Conservation (phyloP, 2,329 filamentous ascomycete species). For the Thelonectria olida region DNA sequence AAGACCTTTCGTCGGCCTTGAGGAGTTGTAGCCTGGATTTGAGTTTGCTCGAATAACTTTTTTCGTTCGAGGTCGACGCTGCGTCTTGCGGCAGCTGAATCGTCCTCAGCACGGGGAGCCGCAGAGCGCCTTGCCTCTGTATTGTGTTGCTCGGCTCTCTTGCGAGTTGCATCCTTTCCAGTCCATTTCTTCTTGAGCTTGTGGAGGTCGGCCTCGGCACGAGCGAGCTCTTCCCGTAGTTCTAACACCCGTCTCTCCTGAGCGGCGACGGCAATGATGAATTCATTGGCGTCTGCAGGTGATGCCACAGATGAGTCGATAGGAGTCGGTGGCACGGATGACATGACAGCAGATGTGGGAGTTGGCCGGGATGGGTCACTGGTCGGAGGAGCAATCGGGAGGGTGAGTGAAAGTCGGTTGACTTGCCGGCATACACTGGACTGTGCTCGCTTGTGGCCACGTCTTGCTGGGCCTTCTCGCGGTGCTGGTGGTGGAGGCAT, state of each 20-base stretch:
- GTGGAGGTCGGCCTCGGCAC: constrained; percentile 80
- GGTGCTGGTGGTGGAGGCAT: constrained; percentile 51
- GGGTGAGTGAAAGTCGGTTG: constrained; percentile 68
- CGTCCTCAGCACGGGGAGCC: constrained; percentile 40
- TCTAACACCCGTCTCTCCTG: constrained; percentile 93
- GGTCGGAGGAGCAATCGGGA: constrained; percentile 67
- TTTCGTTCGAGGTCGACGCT: constrained; percentile 76
- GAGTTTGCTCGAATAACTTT: constrained; percentile 67
- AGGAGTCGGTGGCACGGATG: constrained; percentile 62
- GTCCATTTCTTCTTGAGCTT: constrained; percentile 87
- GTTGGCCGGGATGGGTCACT: constrained; percentile 62
- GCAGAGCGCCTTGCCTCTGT: constrained; percentile 62
- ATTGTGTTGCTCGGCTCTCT: constrained; percentile 71
- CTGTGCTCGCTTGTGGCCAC: constrained; percentile 59
- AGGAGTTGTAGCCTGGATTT: constrained; percentile 55
- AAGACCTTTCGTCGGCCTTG: constrained; percentile 70
- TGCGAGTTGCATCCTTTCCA: constrained; percentile 78
- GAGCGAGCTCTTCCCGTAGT: constrained; percentile 86
- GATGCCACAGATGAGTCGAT: constrained; percentile 53
- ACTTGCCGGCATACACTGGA: constrained; percentile 63
- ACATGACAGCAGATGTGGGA: constrained; percentile 50
- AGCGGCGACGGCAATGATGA: constrained; percentile 89
- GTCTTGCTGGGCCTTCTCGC: constrained; percentile 49
- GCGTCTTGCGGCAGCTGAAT: constrained; percentile 48
- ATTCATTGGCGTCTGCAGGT: constrained; percentile 68